These are phyloP conservation scores for Annulohypoxylon nitens DNA, from an alignment of 495 filamentous ascomycete genomes.

Conservation along the genomic window DNA sequence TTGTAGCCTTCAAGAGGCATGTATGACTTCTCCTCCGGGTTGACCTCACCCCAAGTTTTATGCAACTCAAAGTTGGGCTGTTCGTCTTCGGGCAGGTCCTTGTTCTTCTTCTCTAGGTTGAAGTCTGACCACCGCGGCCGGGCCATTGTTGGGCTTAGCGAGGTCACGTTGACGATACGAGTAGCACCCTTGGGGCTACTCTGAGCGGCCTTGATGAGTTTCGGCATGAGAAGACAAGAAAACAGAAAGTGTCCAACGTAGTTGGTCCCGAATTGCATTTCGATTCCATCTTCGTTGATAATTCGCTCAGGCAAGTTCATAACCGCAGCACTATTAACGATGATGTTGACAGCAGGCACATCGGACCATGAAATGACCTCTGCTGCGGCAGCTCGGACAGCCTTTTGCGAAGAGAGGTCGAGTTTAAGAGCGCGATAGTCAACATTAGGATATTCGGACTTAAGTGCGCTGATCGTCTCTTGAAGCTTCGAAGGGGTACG, in stretches of 20 bases:
- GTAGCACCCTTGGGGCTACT: slow-evolving; percentile 53
- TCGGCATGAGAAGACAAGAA: slow-evolving; percentile 63
- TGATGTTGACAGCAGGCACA: slow-evolving; percentile 56
- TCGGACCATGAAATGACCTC: slow-evolving; percentile 57
- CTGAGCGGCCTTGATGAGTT: slow-evolving; percentile 57
- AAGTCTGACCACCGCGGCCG: slow-evolving; percentile 60
- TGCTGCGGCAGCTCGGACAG: slow-evolving; percentile 58
- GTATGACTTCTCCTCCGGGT: slow-evolving; percentile 55
- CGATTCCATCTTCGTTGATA: slow-evolving; percentile 57
- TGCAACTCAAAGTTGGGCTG: slow-evolving; percentile 52
- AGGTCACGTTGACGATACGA: slow-evolving; percentile 62
- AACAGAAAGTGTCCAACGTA: slow-evolving; percentile 70
- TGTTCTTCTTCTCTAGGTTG: slow-evolving; percentile 58
- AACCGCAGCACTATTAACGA: slow-evolving; percentile 64
- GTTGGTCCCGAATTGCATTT: slow-evolving; percentile 70
- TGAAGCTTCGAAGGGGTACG: slow-evolving; percentile 57
- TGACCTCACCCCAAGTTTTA: slow-evolving; percentile 49
- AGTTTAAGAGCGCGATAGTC: slow-evolving; percentile 57
- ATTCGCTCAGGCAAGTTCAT: slow-evolving; percentile 51
- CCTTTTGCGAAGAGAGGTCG: slow-evolving; percentile 60
- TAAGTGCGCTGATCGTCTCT: slow-evolving; percentile 54
- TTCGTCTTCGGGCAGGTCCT: slow-evolving; percentile 55
- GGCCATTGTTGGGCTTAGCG: slow-evolving; percentile 46
- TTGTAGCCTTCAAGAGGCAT: slow-evolving; percentile 61
- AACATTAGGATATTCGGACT: slow-evolving; percentile 53